These are phyloP conservation scores for Eimeria falciformis DNA, from an alignment of 169 alveolate genomes.

Conservation along the genomic window DNA sequence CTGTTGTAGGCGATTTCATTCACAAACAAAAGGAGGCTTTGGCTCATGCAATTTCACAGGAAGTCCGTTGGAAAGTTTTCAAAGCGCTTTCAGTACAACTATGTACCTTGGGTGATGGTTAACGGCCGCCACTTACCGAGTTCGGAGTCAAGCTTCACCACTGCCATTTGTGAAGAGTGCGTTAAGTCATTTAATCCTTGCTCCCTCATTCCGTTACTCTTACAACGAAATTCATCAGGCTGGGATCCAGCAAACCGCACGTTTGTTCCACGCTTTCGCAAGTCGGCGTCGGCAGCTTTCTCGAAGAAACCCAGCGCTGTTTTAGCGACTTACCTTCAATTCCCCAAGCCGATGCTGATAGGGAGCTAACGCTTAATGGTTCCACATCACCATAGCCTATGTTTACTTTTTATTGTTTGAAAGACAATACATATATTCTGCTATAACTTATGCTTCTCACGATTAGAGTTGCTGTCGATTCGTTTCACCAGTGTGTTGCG, in stretches of 20 bases:
- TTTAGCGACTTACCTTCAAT: background rate
- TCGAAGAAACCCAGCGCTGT: slow-evolving; percentile 45
- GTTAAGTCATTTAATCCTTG: background rate
- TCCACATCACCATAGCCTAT: too few species aligned
- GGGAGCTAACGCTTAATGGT: too few species aligned
- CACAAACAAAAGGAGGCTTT: background rate
- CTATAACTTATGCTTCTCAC: too few species aligned
- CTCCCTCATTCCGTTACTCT: background rate
- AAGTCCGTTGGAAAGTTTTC: slow-evolving; percentile 27
- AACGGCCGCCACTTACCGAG: slow-evolving; percentile 34
- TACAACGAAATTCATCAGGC: background rate
- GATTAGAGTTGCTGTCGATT: too few species aligned
- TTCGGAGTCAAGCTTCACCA: slow-evolving; percentile 34
- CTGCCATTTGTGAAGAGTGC: slow-evolving; percentile 37
- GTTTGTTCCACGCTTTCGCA: slow-evolving; percentile 35
- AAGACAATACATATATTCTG: too few species aligned
- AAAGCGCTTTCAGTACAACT: background rate
- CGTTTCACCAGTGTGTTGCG: too few species aligned
- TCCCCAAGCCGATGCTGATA: too few species aligned
- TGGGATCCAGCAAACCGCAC: slow-evolving; percentile 28
- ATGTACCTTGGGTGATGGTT: slow-evolving; percentile 50
- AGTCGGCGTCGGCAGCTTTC: slow-evolving; percentile 29
- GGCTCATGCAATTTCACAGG: background rate
- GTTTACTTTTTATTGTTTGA: too few species aligned
- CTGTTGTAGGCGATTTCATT: slow-evolving; percentile 11